Conservation (phyloP, 768 basidiomycete genomes). For the Leucosporidium creatinivorum region DNA sequence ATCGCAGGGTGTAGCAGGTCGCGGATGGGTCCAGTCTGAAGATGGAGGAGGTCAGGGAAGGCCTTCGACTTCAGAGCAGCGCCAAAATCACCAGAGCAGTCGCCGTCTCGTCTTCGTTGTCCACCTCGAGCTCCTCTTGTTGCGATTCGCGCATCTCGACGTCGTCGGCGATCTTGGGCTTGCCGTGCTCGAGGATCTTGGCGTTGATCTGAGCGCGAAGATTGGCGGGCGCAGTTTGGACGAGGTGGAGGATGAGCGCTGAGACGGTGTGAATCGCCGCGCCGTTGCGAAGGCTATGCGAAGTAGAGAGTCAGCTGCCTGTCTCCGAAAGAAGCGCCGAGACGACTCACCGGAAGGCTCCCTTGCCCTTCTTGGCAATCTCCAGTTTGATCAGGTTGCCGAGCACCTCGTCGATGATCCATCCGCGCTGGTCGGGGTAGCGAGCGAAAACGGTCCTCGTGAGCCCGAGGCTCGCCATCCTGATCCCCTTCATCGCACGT, state of each 20-base stretch:
- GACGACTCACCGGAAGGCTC: slow-evolving; percentile 67
- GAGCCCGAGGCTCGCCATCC: slow-evolving; percentile 71
- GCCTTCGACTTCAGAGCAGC: not conserved
- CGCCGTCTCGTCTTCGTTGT: slow-evolving; percentile 8
- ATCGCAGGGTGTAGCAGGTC: slow-evolving; percentile 49
- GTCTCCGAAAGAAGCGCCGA: not conserved
- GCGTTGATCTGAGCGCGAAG: slow-evolving; percentile 55
- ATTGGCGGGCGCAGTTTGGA: slow-evolving; percentile 83
- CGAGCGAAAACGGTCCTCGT: slow-evolving; percentile 87
- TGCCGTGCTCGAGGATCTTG: slow-evolving; percentile 43
- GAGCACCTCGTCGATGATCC: slow-evolving; percentile 97
- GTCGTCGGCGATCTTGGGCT: not conserved
- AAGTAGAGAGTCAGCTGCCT: not conserved
- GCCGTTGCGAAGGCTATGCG: slow-evolving; percentile 70
- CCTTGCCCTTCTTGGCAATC: slow-evolving; percentile 75
- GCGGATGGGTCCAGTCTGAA: not conserved
- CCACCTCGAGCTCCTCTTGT: slow-evolving; percentile 11
- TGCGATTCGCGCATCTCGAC: not conserved
- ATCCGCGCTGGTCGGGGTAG: slow-evolving; percentile 80
- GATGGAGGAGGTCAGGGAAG: not conserved
- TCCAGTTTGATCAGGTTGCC: slow-evolving; percentile 76
- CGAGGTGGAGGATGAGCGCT: slow-evolving; percentile 85
- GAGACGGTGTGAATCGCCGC: slow-evolving; percentile 87
- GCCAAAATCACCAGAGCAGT: not conserved
- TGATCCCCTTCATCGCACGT: slow-evolving; percentile 70